phyloP scores from a whole-genome alignment of 805 yeast species.

The Nematodospora valgi region DNA sequence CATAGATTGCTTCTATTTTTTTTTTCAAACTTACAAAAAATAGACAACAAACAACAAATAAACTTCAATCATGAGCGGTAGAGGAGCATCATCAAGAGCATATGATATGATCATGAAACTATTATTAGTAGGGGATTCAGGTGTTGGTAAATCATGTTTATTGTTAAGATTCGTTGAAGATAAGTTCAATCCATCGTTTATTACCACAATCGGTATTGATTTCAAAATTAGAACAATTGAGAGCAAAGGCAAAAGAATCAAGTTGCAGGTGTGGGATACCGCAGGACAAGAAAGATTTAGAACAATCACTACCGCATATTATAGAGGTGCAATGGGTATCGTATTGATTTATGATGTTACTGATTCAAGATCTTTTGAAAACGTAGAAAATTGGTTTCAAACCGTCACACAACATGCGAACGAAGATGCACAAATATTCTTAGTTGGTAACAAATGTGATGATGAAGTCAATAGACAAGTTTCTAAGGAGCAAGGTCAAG shows the following conservation, averaged over 20 bases:
- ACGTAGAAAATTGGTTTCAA: conserved; percentile 91
- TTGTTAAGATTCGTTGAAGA: conserved; percentile 92
- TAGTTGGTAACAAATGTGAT: conserved; percentile 96
- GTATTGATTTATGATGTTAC: conserved; percentile 81
- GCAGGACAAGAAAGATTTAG: conserved; percentile 97
- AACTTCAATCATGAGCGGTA: conserved; percentile 46
- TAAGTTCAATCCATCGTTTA: conserved; percentile 93
- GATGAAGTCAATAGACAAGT: conserved; percentile 86
- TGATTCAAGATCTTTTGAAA: conserved; percentile 87
- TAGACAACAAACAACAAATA: neutral
- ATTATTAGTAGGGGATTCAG: conserved; percentile 88
- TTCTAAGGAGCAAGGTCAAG: conserved; percentile 85
- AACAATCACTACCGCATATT: conserved; percentile 90
- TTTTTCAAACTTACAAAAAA: too few relatives aligned
- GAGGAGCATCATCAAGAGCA: conserved; percentile 59
- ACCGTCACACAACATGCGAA: conserved; percentile 96
- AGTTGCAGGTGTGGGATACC: conserved; percentile 95
- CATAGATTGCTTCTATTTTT: too few relatives aligned
- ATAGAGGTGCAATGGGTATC: conserved; percentile 88
- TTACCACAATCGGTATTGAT: conserved; percentile 97
- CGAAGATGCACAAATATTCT: conserved; percentile 89
- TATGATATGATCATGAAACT: conserved; percentile 91
- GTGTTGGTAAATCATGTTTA: conserved; percentile 87
- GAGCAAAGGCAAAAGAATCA: conserved; percentile 86
- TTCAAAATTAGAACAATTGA: conserved; percentile 96